Percentiles rank a stretch among this genome's conserved stretches.
phyloP scores from a whole-genome alignment of 108 stramenopile species.

The Aureococcus anophagefferens region DNA sequence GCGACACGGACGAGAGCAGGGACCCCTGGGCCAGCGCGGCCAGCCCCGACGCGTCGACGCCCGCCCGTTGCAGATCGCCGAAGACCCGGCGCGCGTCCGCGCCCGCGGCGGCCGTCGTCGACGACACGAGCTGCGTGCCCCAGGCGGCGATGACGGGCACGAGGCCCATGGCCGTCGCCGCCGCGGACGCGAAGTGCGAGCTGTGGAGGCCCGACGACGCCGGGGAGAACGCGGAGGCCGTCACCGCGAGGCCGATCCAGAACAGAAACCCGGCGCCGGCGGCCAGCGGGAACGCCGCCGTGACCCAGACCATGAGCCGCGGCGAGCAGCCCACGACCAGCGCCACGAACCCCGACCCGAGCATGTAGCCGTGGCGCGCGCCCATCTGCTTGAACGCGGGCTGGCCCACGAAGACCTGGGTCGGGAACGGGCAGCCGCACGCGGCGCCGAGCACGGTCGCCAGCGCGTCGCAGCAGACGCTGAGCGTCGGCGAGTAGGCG shows the following conservation, averaged over 20 bases:
- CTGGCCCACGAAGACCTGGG: constrained; percentile 30
- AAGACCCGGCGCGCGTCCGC: background rate
- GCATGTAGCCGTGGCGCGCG: constrained; percentile 19
- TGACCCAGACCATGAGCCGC: too few species aligned
- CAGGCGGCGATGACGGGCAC: constrained; percentile 6
- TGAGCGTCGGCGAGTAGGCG: constrained; percentile 19
- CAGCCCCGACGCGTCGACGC: constrained; percentile 9
- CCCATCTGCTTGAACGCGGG: constrained; percentile 31
- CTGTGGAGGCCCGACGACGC: constrained; percentile 4
- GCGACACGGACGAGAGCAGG: constrained; percentile 6
- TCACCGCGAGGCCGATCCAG: constrained; percentile 13
- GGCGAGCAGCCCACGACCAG: constrained; percentile 15
- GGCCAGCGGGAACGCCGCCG: constrained; percentile 9
- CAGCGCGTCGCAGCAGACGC: constrained; percentile 17
- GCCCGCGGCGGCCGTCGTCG: background rate
- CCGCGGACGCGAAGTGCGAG: background rate
- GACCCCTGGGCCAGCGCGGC: constrained; percentile 3
- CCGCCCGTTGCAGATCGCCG: background rate
- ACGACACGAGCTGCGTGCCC: constrained; percentile 5
- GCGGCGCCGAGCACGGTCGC: constrained; percentile 28
- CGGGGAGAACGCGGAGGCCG: constrained; percentile 7
- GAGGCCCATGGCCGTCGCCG: constrained; percentile 5
- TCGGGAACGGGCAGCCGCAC: constrained; percentile 27
- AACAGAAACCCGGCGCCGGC: constrained; percentile 9
- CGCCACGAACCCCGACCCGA: constrained; percentile 5